Evolutionary conservation across 805 yeast species (phyloP).

Genomic region (Wickerhamiella brachini): DNA sequence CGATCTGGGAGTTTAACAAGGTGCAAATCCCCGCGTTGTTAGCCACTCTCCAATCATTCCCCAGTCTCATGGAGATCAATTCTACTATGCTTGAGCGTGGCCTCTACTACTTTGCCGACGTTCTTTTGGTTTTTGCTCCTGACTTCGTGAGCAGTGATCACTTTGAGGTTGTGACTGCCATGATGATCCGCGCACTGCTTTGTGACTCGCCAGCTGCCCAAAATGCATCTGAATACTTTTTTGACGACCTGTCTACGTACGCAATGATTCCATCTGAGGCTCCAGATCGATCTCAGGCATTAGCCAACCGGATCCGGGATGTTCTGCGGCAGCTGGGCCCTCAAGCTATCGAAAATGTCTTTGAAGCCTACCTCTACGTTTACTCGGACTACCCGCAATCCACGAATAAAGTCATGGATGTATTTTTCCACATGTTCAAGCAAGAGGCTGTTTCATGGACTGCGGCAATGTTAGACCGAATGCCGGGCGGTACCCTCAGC

Average conservation of each 20-base stretch:
- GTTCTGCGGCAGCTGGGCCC: constrained; percentile 33
- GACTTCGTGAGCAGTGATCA: background rate
- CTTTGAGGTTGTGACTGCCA: constrained; percentile 29
- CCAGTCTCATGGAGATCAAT: background rate
- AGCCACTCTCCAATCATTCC: background rate
- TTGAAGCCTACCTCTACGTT: constrained; percentile 36
- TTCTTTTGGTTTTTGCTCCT: background rate
- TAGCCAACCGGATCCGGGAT: background rate
- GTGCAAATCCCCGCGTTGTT: background rate
- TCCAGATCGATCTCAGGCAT: background rate
- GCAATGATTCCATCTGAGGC: background rate
- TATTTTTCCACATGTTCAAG: constrained; percentile 22
- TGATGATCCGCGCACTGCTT: constrained; percentile 8
- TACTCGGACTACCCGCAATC: constrained; percentile 18
- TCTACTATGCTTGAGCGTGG: background rate
- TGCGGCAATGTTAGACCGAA: constrained; percentile 35
- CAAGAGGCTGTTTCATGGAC: constrained; percentile 50
- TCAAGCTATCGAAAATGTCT: constrained; percentile 26
- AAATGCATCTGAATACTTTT: constrained; percentile 52
- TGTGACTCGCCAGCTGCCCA: constrained; percentile 57
- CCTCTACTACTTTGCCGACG: background rate
- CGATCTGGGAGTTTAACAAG: background rate
- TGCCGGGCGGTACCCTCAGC: constrained; percentile 54
- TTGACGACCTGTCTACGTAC: constrained; percentile 47
- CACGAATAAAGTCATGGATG: constrained; percentile 13